Percentiles rank a stretch among this genome's conserved stretches.
phyloP scores from a whole-genome alignment of 768 basidiomycete genomes.

The Mycena galericulata region DNA sequence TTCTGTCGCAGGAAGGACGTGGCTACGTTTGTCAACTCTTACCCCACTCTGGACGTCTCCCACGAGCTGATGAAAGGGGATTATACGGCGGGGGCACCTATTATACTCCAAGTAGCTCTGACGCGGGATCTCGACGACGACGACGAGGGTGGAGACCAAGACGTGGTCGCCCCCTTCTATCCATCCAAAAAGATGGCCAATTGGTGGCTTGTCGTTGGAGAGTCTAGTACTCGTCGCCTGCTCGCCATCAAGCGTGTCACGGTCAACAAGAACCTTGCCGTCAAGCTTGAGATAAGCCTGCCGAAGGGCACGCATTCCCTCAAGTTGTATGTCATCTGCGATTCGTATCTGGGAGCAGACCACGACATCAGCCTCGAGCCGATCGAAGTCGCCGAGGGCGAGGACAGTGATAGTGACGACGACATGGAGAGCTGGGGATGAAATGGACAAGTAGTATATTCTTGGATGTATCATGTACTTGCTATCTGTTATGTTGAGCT shows the following conservation, averaged over 20 bases:
- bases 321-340: conserved; percentile 93
- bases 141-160: conserved; percentile 79
- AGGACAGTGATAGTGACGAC: conserved; percentile 87
- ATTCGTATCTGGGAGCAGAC: conserved; percentile 92
- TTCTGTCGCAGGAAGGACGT: conserved; percentile 81
- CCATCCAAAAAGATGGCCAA: conserved; percentile 91
- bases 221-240: conserved; percentile 81
- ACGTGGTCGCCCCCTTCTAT: conserved; percentile 94
- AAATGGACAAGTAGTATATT: conserved; percentile 62
- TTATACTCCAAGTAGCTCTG: conserved; percentile 83
- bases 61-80: conserved; percentile 90
- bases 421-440: conserved; percentile 78
- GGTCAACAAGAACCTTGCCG: conserved; percentile 83
- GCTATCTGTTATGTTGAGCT: conserved; percentile 25
- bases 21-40: conserved; percentile 95
- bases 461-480: conserved; percentile 28
- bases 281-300: conserved; percentile 91
- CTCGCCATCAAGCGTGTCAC: conserved; percentile 92
- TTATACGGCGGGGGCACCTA: conserved; percentile 87
- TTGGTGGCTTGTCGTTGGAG: conserved; percentile 99
- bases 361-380: conserved; percentile 89
- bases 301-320: conserved; percentile 86
- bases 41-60: conserved; percentile 94
- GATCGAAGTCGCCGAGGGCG: conserved; percentile 91
- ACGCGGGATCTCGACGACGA: conserved; percentile 86